Evolutionary conservation across 2,329 filamentous ascomycete species (phyloP), one percentile per base, ranked within the genome.

Genomic region (Furcasterigmium sp.): DNA sequence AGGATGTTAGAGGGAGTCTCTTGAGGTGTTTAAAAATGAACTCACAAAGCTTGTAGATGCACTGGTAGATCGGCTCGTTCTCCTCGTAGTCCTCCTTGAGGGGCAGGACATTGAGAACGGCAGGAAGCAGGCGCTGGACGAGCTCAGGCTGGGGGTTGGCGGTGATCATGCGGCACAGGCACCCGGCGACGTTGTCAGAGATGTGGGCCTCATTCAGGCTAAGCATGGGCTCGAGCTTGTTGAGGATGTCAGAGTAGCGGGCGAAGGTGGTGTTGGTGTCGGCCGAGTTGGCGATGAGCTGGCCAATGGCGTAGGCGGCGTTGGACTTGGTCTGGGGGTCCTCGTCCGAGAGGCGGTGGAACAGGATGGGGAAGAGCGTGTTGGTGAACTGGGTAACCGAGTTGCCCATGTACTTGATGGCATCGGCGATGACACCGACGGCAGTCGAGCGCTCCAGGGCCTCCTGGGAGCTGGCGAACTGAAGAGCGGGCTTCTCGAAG

Each of bases 1-100:
- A 10, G 3, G 25, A 48, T 53, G 21, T 39, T 14, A 20, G 25
- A 17, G 21, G 11, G 35, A 15, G 9, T 14, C 11, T 7, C 11
- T 7, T 9, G 30, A 18, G 18, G 14, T 4, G n/a, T 18, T 49
- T 45, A 25, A 23, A 15, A 17, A 14, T 10, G 19, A 26, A 78
- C 82, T 72, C 73, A 85, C 81, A 96, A 51, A 97, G 78, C 65
- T 86, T 83, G 64, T 87, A 84, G 57, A 98, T 84, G 80, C 91
- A 94, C 63, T 85, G 79, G 69, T 85, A 98, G 47, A 97, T 83
- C 8, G 93, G 90, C 56, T 88, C 87, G 68, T 98, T 97, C 78
- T 97, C 93, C 67, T 96, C 90, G 56, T 80, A 97, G 64, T 97
- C 93, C 61, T 95, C 91, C 64, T 87, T 87, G 49, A 97, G 75